Evolutionary conservation across 345 rosid genomes (phyloP).

Genomic region (Cardamine occulta): DNA sequence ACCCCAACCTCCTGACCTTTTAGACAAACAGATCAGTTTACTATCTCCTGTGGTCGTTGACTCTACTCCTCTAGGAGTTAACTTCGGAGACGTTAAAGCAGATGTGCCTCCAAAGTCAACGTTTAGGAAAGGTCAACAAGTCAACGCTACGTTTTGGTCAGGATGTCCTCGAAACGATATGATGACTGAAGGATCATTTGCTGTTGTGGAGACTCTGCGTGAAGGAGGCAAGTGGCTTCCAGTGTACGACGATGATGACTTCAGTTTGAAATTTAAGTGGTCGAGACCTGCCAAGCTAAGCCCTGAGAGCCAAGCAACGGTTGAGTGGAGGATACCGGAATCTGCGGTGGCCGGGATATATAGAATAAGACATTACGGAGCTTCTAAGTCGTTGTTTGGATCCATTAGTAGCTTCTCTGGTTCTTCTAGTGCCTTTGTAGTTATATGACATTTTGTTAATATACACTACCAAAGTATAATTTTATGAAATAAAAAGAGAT

Average conservation of each 20-base stretch:
- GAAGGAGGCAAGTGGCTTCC: conserved; percentile 64
- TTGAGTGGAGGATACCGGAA: conserved; percentile 76
- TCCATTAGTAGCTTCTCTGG: conserved; percentile 71
- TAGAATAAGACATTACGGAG: conserved; percentile 81
- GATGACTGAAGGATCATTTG: conserved; percentile 87
- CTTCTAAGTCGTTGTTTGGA: conserved; percentile 73
- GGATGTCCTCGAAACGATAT: conserved; percentile 90
- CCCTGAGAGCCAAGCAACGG: conserved; percentile 62
- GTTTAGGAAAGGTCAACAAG: conserved; percentile 61
- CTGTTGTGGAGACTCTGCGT: conserved; percentile 72
- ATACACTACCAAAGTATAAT: neutral
- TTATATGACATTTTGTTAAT: conserved; percentile 36
- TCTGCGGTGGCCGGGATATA: conserved; percentile 68
- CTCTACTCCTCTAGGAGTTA: conserved; percentile 59
- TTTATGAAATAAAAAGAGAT: neutral
- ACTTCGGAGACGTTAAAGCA: conserved; percentile 71
- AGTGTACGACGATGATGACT: conserved; percentile 87
- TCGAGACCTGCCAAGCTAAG: conserved; percentile 72
- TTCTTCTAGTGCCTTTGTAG: conserved; percentile 82
- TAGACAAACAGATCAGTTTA: conserved; percentile 68
- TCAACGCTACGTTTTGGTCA: conserved; percentile 78
- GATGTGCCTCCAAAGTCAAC: conserved; percentile 68
- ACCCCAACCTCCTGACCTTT: conserved; percentile 75
- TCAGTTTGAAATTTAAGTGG: conserved; percentile 81
- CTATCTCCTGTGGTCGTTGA: conserved; percentile 74